A percentile compares a stretch with the other conserved stretches of the same genome.
phyloP scores from a whole-genome alignment of 2,329 filamentous ascomycete species.

The Phyllosticta citribraziliensis region DNA sequence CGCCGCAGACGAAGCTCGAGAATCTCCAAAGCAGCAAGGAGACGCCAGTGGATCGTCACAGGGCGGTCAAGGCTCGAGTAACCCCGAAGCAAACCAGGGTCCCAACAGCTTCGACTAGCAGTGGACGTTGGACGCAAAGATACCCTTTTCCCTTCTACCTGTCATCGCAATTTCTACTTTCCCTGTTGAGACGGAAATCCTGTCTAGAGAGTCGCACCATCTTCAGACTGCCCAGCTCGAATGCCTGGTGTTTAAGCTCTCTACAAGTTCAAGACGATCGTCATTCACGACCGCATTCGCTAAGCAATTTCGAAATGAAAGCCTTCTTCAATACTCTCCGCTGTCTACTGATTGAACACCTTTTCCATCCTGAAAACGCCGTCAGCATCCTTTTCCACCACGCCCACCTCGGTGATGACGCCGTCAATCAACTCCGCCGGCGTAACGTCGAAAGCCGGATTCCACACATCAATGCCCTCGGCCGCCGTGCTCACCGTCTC shows the following conservation, averaged over 20 bases:
- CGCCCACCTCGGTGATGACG: conserved; percentile 85
- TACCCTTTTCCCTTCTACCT: neutral
- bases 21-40: neutral
- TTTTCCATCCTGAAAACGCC: conserved; percentile 55
- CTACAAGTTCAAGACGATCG: neutral
- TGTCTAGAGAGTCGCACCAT: too few species aligned
- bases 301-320: too few species aligned
- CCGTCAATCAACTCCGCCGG: conserved; percentile 82
- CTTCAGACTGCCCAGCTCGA: too few species aligned
- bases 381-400: conserved; percentile 63
- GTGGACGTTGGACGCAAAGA: neutral
- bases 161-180: neutral
- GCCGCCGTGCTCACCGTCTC: conserved; percentile 72
- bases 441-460: conserved; percentile 93
- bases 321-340: too few species aligned
- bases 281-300: neutral
- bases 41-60: neutral
- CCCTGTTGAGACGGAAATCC: too few species aligned
- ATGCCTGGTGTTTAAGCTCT: neutral
- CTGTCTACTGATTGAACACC: conserved; percentile 26
- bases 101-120: neutral
- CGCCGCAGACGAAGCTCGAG: conserved; percentile 29
- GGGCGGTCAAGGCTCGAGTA: neutral
- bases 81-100: neutral
- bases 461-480: conserved; percentile 77